Percentiles rank a stretch among this genome's conserved stretches.
Conservation (phyloP, 106 monocot genomes). For the Narthecium ossifragum region DNA sequence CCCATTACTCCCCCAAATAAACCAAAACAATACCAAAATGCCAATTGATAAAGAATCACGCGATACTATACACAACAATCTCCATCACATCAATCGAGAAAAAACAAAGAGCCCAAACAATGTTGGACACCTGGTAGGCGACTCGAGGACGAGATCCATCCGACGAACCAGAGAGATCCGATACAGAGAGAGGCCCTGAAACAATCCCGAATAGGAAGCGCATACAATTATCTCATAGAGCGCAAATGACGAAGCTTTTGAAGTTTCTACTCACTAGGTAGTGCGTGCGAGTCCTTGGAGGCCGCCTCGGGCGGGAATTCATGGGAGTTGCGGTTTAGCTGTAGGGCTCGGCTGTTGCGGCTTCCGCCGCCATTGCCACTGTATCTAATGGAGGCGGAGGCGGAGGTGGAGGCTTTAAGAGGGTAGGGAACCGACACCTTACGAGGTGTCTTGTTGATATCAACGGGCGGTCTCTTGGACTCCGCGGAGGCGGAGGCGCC, state of each 20-base stretch:
- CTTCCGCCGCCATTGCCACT: background rate
- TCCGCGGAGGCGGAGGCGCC: background rate
- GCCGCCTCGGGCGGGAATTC: slow-evolving; percentile 8
- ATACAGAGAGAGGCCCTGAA: slow-evolving; percentile 33
- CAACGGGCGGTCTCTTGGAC: background rate
- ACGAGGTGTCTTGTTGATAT: too few species aligned
- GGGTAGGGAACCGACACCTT: too few species aligned
- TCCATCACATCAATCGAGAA: too few species aligned
- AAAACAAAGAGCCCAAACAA: background rate
- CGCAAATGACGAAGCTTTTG: too few species aligned
- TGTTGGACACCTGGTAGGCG: slow-evolving; percentile 40
- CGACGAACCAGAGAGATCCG: slow-evolving; percentile 19
- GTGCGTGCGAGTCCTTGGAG: slow-evolving; percentile 22
- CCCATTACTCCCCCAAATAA: too few species aligned
- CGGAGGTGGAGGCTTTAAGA: background rate
- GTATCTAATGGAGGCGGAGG: background rate
- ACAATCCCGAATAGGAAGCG: too few species aligned
- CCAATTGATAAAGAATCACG: background rate
- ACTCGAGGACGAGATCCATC: slow-evolving; percentile 29
- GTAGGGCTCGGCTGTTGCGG: background rate
- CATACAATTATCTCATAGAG: too few species aligned
- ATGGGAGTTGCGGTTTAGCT: background rate
- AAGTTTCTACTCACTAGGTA: slow-evolving; percentile 20
- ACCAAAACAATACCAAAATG: background rate
- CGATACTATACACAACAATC: too few species aligned